Percentiles rank a stretch among this genome's conserved stretches.
These are phyloP conservation scores for Diplodia mutila DNA, from an alignment of 2,329 filamentous ascomycete species.

Conservation along the genomic window DNA sequence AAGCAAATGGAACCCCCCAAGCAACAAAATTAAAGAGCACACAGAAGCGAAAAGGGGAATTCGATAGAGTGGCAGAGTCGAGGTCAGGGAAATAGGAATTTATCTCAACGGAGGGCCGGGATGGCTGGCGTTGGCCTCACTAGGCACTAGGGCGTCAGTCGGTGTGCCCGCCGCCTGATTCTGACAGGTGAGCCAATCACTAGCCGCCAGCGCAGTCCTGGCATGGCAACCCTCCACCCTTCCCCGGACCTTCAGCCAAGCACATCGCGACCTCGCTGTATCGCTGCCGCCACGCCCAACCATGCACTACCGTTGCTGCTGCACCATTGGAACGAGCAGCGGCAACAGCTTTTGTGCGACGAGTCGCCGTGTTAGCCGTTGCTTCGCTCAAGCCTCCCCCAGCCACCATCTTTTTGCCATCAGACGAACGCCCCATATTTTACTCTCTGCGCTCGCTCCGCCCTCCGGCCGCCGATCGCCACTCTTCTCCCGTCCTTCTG, in stretches of 20 bases:
- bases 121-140: constrained; percentile 10
- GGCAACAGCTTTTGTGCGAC: too few relatives aligned
- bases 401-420: not conserved
- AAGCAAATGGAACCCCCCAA: not conserved
- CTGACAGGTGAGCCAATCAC: not conserved
- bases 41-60: not conserved
- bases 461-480: too few relatives aligned
- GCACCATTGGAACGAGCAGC: not conserved
- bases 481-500: not conserved
- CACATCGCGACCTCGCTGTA: not conserved
- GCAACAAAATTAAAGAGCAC: not conserved
- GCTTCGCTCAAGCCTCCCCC: too few relatives aligned
- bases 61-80: not conserved
- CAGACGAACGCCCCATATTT: not conserved
- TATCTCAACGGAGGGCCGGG: not conserved
- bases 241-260: not conserved
- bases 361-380: too few relatives aligned
- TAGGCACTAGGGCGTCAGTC: not conserved
- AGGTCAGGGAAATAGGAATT: not conserved
- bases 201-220: not conserved
- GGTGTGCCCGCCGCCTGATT: not conserved
- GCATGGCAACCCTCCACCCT: not conserved
- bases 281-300: not conserved
- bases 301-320: not conserved
- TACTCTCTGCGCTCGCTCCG: not conserved